Conservation (phyloP, 2,329 filamentous ascomycete species). For the Colletotrichum euphorbiae region DNA sequence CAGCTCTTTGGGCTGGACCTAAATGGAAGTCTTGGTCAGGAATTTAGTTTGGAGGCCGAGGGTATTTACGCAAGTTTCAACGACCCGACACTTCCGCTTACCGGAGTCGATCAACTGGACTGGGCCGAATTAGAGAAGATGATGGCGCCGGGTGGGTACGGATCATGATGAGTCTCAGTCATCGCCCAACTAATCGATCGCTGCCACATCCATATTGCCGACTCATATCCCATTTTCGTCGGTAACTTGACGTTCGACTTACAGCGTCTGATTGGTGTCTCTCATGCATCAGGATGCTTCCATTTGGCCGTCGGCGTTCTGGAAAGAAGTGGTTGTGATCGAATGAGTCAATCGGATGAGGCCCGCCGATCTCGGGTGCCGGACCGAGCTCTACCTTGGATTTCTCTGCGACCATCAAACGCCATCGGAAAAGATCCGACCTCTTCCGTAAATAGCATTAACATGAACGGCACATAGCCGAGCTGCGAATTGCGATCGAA, state of each 20-base stretch:
- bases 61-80: constrained; percentile 47
- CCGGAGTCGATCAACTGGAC: constrained; percentile 46
- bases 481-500: constrained; percentile 11
- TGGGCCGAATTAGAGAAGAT: constrained; percentile 47
- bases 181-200: background rate
- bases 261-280: background rate
- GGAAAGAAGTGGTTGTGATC: background rate
- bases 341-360: constrained; percentile 29
- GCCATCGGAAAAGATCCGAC: constrained; percentile 32
- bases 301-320: constrained; percentile 17
- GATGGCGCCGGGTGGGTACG: constrained; percentile 39
- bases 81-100: constrained; percentile 45
- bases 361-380: constrained; percentile 16
- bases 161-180: constrained; percentile 10
- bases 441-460: background rate
- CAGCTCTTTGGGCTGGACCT: constrained; percentile 40
- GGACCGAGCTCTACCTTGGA: constrained; percentile 11
- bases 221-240: background rate
- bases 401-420: background rate
- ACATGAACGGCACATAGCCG: constrained; percentile 34
- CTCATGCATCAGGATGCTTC: background rate
- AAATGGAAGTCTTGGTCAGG: constrained; percentile 41
- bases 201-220: background rate
- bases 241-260: background rate
- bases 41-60: constrained; percentile 43